A percentile compares a stretch with the other conserved stretches of the same genome.
phyloP scores from a whole-genome alignment of 2,329 filamentous ascomycete genomes.

The Scortechinia acanthostroma region DNA sequence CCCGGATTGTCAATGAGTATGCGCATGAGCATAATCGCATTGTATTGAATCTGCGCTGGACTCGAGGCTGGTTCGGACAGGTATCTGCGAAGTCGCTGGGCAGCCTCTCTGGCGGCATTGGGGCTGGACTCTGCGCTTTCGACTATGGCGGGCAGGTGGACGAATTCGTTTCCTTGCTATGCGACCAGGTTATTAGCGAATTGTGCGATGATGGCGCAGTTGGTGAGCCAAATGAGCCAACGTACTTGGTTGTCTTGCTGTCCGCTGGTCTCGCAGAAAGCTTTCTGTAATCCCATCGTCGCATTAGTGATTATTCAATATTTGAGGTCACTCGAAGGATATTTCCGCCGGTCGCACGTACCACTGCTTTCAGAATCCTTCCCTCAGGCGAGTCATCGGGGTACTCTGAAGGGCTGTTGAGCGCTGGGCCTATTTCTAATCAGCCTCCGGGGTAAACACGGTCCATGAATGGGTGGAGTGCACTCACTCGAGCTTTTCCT shows the following conservation, averaged over 20 bases:
- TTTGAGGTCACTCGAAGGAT: too few species aligned
- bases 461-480: too few species aligned
- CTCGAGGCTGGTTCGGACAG: conserved; percentile 29
- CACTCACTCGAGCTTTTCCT: too few species aligned
- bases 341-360: background rate
- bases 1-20: conserved; percentile 63
- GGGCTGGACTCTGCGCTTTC: conserved; percentile 62
- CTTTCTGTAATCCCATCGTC: too few species aligned
- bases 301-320: too few species aligned
- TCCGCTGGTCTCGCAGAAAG: too few species aligned
- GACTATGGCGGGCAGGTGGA: conserved; percentile 62
- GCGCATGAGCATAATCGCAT: conserved; percentile 61
- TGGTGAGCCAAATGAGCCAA: too few species aligned
- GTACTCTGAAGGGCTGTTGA: background rate
- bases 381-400: background rate
- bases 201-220: too few species aligned
- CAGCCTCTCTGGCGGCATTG: conserved; percentile 49
- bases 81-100: conserved; percentile 49
- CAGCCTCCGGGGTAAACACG: too few species aligned
- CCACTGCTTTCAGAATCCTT: background rate
- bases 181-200: too few species aligned
- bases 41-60: conserved; percentile 43
- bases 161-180: conserved; percentile 50
- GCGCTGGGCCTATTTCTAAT: too few species aligned
- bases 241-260: too few species aligned